Percentiles rank a stretch among this genome's conserved stretches.
Conservation (phyloP, 306 rosid genomes). For the Vigna radiata region DNA sequence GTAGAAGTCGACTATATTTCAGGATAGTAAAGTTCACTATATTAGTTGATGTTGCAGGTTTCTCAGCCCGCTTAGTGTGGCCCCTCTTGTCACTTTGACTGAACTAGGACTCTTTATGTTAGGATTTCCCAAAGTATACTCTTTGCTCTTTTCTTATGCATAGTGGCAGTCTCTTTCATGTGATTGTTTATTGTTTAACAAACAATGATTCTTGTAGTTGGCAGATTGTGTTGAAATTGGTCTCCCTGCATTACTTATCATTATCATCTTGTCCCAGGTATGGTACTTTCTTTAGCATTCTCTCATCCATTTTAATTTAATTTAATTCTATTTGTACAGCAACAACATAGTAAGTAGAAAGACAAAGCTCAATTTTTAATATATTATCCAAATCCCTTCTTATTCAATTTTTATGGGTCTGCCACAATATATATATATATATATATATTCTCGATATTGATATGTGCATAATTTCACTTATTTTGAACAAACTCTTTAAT, state of each 20-base stretch:
- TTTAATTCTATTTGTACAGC: neutral
- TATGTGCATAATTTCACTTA: conserved; percentile 7
- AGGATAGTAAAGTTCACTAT: neutral
- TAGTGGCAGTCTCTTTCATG: conserved; percentile 16
- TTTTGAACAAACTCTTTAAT: neutral
- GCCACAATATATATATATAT: no score
- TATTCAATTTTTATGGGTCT: conserved; percentile 4
- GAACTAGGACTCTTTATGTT: conserved; percentile 74
- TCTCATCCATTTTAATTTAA: conserved; percentile 16
- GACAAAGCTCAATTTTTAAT: neutral
- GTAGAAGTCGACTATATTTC: conserved; percentile 22
- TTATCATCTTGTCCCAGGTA: conserved; percentile 80
- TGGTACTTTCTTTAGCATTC: conserved; percentile 34
- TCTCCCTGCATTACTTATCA: conserved; percentile 76
- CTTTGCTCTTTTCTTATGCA: conserved; percentile 1
- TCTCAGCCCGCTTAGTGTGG: conserved; percentile 81
- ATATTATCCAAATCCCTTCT: neutral
- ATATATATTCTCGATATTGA: conserved; percentile 4
- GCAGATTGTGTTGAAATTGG: conserved; percentile 91
- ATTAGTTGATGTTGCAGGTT: conserved; percentile 60
- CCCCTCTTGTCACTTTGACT: conserved; percentile 85
- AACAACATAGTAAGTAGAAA: neutral
- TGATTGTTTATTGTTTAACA: conserved; percentile 35
- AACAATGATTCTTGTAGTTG: conserved; percentile 58
- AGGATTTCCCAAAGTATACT: conserved; percentile 77